Evolutionary conservation across 106 monocot species (phyloP), one percentile per base, ranked within the genome.

Genomic region (Allium sativum): DNA sequence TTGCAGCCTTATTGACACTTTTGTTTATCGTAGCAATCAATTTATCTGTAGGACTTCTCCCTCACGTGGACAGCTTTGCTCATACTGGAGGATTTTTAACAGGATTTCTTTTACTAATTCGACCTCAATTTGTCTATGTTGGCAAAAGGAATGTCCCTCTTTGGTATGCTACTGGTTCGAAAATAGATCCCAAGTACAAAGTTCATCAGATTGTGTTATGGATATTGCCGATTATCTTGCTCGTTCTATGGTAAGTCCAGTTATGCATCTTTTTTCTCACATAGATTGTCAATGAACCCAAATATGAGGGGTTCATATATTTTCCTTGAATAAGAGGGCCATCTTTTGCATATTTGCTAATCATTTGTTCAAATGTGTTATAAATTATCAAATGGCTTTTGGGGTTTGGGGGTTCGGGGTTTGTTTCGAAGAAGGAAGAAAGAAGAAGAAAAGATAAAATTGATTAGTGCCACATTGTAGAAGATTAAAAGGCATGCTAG

Each of bases 1-100:
- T 65, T 77, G 59, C 73, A 62, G 69, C 70, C 14, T 52, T 82
- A 40, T 5, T 66, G 55, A 73, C 65, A 17, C 73, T 81, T 3
- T 11, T 81, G 17, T 44, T 81, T 55, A 69, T 81, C 59, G 62
- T 77, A 55, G 76, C 61, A n/a, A 55, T 81, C 9, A 81, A 81
- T 18, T 50, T 81, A 41, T 72, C 76, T 7, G 50, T 81, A 31
- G 81, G 81, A 45, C 64, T 73, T 41, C 76, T 81, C n/a, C 81
- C 81, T 15, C 76, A 73, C 41, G 76, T 81, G 6, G 81, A 81
- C 65, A 71, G 62, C 44, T 71, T 62, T 44, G 70, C 70, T n/a
- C 70, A 71, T 22, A 62, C 54, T 44, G 70, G 31, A 31, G 31
- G 31, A 31, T 31, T 31, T 31, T 31, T 5, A 31, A 31, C 31